Conservation (phyloP, 1,139 yeast species). For the Pichia inconspicua region DNA sequence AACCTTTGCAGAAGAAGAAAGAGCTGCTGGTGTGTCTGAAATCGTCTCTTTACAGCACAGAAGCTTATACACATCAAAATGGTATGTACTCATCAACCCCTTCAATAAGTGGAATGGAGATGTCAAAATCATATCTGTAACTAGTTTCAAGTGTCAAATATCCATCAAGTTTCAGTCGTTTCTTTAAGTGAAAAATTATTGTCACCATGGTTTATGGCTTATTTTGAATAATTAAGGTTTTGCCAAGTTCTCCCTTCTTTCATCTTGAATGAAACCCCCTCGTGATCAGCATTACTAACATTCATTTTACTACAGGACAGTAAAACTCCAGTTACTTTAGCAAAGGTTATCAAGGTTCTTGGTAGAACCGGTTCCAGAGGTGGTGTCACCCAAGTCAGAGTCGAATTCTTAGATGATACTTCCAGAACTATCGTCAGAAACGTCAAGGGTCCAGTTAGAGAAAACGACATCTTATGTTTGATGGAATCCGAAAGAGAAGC, state of each 20-base stretch:
- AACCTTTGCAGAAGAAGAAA: background rate
- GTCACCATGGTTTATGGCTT: too few species aligned
- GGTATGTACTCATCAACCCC: background rate
- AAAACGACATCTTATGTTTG: conserved; percentile 96
- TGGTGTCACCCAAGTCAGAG: conserved; percentile 99
- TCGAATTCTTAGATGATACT: conserved; percentile 97
- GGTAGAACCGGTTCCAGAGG: conserved; percentile 99
- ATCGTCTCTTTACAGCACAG: background rate
- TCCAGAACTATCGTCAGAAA: conserved; percentile 99
- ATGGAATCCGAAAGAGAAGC: conserved; percentile 99
- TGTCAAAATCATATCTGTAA: too few species aligned
- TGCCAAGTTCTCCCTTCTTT: too few species aligned
- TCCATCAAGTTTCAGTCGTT: too few species aligned
- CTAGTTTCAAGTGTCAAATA: too few species aligned
- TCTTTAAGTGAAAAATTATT: too few species aligned
- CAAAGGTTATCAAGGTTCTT: conserved; percentile 98
- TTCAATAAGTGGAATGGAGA: too few species aligned
- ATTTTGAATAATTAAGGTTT: too few species aligned
- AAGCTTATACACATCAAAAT: background rate
- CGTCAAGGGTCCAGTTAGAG: conserved; percentile 99
- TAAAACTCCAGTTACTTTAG: conserved; percentile 96
- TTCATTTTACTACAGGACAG: conserved; percentile 43
- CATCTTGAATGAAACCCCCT: too few species aligned
- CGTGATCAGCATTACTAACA: conserved; percentile 1
- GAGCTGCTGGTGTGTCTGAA: background rate